phyloP scores from a whole-genome alignment of 345 rosid genomes.

The Litchi chinensis region DNA sequence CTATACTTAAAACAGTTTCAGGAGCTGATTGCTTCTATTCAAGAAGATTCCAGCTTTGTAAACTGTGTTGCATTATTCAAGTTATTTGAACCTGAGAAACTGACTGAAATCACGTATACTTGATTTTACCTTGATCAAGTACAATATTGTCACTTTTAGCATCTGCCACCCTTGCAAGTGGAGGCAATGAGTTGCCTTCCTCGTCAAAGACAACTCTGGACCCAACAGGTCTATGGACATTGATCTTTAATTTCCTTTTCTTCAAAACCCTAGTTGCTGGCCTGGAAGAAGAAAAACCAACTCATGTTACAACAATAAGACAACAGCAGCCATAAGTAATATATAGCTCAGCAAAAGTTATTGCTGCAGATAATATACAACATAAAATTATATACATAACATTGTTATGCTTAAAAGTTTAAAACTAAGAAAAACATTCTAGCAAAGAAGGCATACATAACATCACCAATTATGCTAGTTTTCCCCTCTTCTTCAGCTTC shows the following conservation, averaged over 20 bases:
- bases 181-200: conserved; percentile 76
- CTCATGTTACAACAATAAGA: conserved; percentile 14
- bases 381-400: background rate
- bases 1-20: background rate
- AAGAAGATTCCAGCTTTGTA: background rate
- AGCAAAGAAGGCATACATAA: conserved; percentile 47
- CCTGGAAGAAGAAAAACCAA: conserved; percentile 42
- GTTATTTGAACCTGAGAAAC: background rate
- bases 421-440: background rate
- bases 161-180: conserved; percentile 79
- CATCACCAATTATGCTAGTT: conserved; percentile 35
- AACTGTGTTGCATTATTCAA: background rate
- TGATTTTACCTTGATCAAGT: conserved; percentile 68
- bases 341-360: background rate
- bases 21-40: background rate
- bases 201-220: conserved; percentile 81
- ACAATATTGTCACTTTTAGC: conserved; percentile 39
- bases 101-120: background rate
- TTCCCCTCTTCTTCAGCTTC: conserved; percentile 39
- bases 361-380: background rate
- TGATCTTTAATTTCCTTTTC: conserved; percentile 91
- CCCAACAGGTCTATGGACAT: conserved; percentile 76
- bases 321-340: background rate
- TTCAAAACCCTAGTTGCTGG: conserved; percentile 66
- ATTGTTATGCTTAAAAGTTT: background rate